These are phyloP conservation scores for Cydonia oblonga DNA, from an alignment of 331 rosid species.

Conservation along the genomic window DNA sequence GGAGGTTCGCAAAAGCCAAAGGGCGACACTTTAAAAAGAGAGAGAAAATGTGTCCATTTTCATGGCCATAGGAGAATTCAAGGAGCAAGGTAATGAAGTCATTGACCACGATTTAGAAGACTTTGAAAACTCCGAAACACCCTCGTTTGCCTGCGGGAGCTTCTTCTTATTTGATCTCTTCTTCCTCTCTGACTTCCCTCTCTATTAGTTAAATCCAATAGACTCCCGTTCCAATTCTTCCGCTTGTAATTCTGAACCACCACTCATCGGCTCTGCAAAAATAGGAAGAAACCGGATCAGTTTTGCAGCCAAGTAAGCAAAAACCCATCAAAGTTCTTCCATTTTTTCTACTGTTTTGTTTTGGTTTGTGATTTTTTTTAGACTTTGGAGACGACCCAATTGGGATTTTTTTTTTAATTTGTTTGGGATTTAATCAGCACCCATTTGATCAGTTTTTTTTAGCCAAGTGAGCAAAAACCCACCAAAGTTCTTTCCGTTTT, in stretches of 20 bases:
- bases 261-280: neutral
- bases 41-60: slow-evolving; percentile 23
- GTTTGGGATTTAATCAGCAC: neutral
- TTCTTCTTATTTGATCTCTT: neutral
- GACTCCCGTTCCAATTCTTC: neutral
- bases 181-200: neutral
- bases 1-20: slow-evolving; percentile 6
- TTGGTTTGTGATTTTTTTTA: neutral
- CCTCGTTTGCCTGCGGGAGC: neutral
- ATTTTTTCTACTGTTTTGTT: neutral
- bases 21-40: neutral
- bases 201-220: neutral
- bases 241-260: neutral
- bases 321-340: slow-evolving; percentile 3
- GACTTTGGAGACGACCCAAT: neutral
- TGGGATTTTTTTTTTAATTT: neutral
- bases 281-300: slow-evolving; percentile 31
- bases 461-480: neutral
- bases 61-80: slow-evolving; percentile 27
- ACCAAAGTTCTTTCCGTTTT: neutral
- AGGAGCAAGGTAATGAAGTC: slow-evolving; percentile 33
- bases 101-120: slow-evolving; percentile 56
- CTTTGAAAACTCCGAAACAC: slow-evolving; percentile 44
- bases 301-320: slow-evolving; percentile 24
- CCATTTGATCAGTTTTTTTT: neutral